phyloP scores from a whole-genome alignment of 176 grass and related monocot genomes.

The Rhynchospora tenuis region DNA sequence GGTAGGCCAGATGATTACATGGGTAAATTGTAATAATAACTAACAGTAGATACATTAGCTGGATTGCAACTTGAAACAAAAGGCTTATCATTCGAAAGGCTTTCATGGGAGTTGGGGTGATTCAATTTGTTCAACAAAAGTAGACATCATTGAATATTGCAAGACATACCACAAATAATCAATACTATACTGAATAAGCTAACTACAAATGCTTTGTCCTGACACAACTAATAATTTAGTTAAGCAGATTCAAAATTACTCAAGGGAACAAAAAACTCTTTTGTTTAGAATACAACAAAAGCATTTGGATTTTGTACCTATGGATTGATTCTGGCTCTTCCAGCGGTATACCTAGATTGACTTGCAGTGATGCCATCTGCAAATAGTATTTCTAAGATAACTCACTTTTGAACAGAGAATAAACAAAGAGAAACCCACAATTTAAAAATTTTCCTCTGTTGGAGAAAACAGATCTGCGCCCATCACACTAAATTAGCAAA shows the following conservation, averaged over 20 bases:
- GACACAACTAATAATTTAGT: not conserved
- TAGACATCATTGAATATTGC: not conserved
- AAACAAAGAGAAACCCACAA: not conserved
- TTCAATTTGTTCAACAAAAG: not conserved
- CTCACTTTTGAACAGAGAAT: not conserved
- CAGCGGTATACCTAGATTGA: not conserved
- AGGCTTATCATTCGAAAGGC: not conserved
- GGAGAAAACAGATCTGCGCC: not conserved
- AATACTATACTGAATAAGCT: not conserved
- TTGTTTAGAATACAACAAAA: not conserved
- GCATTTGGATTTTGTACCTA: constrained; percentile 1
- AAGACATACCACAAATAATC: not conserved
- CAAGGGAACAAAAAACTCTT: not conserved
- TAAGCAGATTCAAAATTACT: not conserved
- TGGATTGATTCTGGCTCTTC: constrained; percentile 11
- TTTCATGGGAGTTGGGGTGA: not conserved
- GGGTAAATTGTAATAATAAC: not conserved
- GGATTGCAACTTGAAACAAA: not conserved
- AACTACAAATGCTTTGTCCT: not conserved
- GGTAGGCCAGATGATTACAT: no score
- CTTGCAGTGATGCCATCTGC: constrained; percentile 14
- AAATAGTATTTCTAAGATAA: not conserved
- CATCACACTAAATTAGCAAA: not conserved
- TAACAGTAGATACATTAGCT: not conserved
- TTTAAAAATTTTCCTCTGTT: not conserved